A percentile compares a stretch with the other conserved stretches of the same genome.
phyloP scores from a whole-genome alignment of 73 alveolate genomes.

The Uronychia setigera region DNA sequence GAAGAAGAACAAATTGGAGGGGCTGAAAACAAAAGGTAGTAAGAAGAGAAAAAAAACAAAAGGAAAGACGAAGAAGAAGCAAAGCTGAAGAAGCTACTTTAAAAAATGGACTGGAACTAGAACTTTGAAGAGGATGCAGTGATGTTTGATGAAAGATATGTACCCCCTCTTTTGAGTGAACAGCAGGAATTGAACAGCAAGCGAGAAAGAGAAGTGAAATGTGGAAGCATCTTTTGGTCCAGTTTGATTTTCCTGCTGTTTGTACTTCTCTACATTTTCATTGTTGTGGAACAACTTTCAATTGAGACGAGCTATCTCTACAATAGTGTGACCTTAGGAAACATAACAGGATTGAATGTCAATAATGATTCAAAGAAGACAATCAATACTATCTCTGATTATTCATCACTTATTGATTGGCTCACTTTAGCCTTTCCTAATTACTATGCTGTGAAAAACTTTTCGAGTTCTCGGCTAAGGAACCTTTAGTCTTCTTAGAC shows the following conservation, averaged over 20 bases:
- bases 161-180: not conserved
- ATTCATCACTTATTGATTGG: not conserved
- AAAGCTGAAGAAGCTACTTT: constrained; percentile 17
- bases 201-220: not conserved
- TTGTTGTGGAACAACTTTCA: not conserved
- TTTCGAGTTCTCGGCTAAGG: not conserved
- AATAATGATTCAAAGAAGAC: not conserved
- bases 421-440: not conserved
- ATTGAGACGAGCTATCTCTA: not conserved
- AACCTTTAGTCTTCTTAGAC: not conserved
- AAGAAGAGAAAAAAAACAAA: constrained; percentile 20
- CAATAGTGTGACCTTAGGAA: too few relatives aligned
- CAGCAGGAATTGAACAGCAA: not conserved
- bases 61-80: constrained; percentile 32
- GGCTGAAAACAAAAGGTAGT: constrained; percentile 7
- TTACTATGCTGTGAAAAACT: not conserved
- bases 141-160: not conserved
- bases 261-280: not conserved
- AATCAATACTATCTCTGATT: not conserved
- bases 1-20: not conserved
- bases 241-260: not conserved
- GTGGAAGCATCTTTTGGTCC: not conserved
- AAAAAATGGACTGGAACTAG: constrained; percentile 54
- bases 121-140: constrained; percentile 13
- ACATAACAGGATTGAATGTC: too few relatives aligned